Evolutionary conservation across 208 protist species (phyloP).

Genomic region (Trypanosoma avium): DNA sequence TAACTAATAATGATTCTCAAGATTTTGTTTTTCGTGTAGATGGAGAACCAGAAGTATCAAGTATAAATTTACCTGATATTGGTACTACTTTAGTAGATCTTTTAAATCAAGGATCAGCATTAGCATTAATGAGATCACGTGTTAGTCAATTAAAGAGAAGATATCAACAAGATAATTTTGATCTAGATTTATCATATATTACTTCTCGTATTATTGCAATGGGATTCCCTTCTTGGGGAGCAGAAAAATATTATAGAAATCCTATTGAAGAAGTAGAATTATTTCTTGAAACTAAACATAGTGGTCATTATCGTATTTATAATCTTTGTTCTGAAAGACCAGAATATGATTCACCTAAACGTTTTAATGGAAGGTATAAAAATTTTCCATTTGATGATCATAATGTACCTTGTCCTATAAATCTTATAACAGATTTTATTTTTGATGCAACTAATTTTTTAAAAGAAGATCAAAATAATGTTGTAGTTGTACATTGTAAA

Average conservation of each 20-base stretch:
- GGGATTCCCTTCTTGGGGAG: constrained; percentile 90
- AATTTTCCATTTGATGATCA: constrained; percentile 95
- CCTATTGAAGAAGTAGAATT: constrained; percentile 86
- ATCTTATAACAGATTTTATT: constrained; percentile 79
- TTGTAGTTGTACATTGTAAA: constrained; percentile 95
- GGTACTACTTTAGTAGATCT: background rate
- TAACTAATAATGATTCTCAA: background rate
- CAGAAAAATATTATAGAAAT: constrained; percentile 94
- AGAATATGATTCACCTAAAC: constrained; percentile 65
- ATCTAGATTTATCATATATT: constrained; percentile 95
- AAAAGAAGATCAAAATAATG: constrained; percentile 59
- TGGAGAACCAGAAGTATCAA: background rate
- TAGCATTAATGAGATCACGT: constrained; percentile 50
- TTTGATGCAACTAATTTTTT: constrained; percentile 58
- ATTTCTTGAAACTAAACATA: constrained; percentile 92
- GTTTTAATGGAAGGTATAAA: constrained; percentile 58
- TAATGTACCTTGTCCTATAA: constrained; percentile 85
- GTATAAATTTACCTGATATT: background rate
- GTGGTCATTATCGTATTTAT: constrained; percentile 88
- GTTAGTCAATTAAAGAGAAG: constrained; percentile 92
- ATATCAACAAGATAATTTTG: constrained; percentile 85
- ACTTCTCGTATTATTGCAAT: constrained; percentile 90
- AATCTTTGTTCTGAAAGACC: constrained; percentile 91
- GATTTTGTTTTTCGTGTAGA: background rate
- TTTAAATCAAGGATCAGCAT: constrained; percentile 15